Conservation (phyloP, 306 rosid species). For the Mimosa bimucronata region DNA sequence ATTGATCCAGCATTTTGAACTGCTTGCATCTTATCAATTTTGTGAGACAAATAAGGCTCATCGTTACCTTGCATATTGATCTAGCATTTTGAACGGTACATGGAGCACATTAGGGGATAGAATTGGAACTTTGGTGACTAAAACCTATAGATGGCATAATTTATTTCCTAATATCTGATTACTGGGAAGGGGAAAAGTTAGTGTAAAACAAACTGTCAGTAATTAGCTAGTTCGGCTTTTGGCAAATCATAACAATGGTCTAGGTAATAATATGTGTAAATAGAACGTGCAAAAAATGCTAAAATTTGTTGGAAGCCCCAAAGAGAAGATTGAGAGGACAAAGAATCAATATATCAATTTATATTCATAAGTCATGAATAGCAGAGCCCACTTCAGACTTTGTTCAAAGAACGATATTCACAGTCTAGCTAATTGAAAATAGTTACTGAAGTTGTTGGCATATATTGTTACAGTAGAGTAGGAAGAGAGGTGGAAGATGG, state of each 20-base stretch:
- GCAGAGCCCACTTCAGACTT: background rate
- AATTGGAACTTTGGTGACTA: constrained; percentile 10
- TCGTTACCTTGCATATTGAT: constrained; percentile 13
- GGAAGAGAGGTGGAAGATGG: no score
- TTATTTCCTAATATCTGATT: constrained; percentile 11
- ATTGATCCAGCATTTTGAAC: constrained; percentile 11
- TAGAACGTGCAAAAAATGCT: constrained; percentile 14
- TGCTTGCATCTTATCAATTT: background rate
- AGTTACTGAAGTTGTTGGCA: background rate
- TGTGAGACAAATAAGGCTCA: background rate
- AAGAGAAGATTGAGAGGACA: background rate
- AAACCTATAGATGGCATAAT: background rate
- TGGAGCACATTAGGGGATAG: background rate
- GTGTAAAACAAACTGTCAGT: background rate
- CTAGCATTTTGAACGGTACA: constrained; percentile 2
- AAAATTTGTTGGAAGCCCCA: constrained; percentile 6
- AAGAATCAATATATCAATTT: background rate
- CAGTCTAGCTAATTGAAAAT: background rate
- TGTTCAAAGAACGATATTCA: background rate
- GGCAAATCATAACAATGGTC: background rate
- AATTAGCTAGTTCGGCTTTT: no score
- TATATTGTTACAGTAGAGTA: no score
- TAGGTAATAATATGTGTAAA: background rate
- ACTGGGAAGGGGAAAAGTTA: no score
- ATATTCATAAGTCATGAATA: no score